Evolutionary conservation across 2,329 filamentous ascomycete species (phyloP).

Genomic region (Venturia carpophila): DNA sequence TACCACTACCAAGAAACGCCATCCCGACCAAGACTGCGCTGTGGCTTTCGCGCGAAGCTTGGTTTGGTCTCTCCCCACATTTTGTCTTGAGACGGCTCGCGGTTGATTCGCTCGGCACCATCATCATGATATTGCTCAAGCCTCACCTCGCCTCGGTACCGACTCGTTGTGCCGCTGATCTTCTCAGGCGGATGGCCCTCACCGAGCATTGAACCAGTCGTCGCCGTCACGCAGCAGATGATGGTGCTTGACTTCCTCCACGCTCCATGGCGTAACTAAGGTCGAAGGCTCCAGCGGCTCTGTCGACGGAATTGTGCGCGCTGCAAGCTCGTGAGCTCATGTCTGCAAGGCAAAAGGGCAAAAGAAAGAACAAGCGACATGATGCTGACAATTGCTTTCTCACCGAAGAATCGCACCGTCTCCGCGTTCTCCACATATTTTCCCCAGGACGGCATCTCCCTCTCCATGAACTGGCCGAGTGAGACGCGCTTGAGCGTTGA

Average conservation of each 20-base stretch:
- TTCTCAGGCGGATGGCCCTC: background rate
- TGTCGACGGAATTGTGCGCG: background rate
- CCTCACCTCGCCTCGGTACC: background rate
- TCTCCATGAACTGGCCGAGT: background rate
- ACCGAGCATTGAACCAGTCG: background rate
- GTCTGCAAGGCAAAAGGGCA: background rate
- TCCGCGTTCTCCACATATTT: background rate
- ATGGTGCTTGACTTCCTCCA: background rate
- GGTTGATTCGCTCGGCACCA: background rate
- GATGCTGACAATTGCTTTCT: slow-evolving; percentile 2
- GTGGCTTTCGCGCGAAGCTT: slow-evolving; percentile 1
- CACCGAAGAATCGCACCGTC: background rate
- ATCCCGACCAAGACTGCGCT: background rate
- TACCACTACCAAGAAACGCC: background rate
- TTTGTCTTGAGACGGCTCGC: background rate
- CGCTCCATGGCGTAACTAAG: background rate
- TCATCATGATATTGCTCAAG: background rate
- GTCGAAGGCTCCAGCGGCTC: background rate
- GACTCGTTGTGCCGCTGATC: background rate
- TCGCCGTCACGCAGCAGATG: background rate
- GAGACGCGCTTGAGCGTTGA: background rate
- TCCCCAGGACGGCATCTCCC: background rate
- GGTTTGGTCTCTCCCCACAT: slow-evolving; percentile 6
- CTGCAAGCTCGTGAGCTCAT: background rate
- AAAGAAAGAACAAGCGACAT: background rate